phyloP scores from a whole-genome alignment of 2,329 filamentous ascomycete species.

The Neopestalotiopsis sp. region DNA sequence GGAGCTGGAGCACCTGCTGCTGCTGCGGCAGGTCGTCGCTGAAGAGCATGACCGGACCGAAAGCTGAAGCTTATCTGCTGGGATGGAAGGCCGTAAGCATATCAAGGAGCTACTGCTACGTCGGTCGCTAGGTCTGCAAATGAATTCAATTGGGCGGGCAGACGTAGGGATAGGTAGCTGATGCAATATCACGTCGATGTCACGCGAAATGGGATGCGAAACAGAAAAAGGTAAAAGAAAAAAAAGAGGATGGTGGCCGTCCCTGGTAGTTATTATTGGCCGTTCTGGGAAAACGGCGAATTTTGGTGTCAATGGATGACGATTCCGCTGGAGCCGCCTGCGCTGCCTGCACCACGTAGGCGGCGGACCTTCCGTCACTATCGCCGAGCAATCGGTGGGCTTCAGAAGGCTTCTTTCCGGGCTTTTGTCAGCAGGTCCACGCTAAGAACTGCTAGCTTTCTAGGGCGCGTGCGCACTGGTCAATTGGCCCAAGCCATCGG shows the following conservation, averaged over 20 bases:
- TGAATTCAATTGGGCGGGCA: conserved; percentile 33
- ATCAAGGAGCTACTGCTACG: conserved; percentile 25
- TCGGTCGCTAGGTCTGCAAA: background rate
- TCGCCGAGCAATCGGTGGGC: conserved; percentile 4
- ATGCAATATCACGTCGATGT: conserved; percentile 29
- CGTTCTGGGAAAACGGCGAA: background rate
- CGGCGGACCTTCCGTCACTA: conserved; percentile 3
- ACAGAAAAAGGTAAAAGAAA: background rate
- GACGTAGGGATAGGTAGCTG: conserved; percentile 1
- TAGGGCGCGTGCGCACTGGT: background rate
- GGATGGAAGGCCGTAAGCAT: conserved; percentile 31
- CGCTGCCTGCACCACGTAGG: background rate
- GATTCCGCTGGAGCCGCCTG: conserved; percentile 6
- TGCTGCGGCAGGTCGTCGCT: conserved; percentile 41
- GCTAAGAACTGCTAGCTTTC: background rate
- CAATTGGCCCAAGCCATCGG: background rate
- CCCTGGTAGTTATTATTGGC: background rate
- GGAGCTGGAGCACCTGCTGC: conserved; percentile 55
- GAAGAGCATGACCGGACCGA: conserved; percentile 41
- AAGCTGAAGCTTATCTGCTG: conserved; percentile 22
- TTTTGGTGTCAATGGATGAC: conserved; percentile 8
- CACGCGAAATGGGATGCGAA: background rate
- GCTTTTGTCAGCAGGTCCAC: background rate
- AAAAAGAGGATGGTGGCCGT: background rate
- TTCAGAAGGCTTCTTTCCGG: background rate